Evolutionary conservation across 192 early-diverging fungal genomes (phyloP).

Genomic region (Mortierella alpina): DNA sequence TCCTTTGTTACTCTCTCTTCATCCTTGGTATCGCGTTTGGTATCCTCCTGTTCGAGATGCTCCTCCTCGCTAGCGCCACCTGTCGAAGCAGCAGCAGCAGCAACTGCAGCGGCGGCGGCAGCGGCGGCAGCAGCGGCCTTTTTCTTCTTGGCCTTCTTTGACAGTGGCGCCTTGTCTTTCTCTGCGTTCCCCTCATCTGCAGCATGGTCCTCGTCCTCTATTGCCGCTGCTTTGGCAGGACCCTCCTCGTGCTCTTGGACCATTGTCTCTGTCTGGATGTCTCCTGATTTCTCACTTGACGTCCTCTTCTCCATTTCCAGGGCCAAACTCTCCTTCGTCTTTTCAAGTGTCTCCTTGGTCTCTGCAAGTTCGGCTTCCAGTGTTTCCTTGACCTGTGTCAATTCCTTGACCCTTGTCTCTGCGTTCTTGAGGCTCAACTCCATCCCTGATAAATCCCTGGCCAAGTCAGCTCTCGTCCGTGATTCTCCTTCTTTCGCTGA

Average conservation of each 20-base stretch:
- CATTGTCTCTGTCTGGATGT: background rate
- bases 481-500: conserved; percentile 43
- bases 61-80: background rate
- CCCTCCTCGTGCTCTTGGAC: conserved; percentile 17
- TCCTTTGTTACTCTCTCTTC: background rate
- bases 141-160: conserved; percentile 44
- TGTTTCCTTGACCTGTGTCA: conserved; percentile 9
- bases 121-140: conserved; percentile 18
- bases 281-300: background rate
- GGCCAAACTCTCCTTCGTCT: conserved; percentile 8
- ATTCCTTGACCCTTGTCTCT: conserved; percentile 13
- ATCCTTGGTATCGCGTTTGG: background rate
- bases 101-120: conserved; percentile 5
- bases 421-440: conserved; percentile 13
- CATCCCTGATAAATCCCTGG: conserved; percentile 20
- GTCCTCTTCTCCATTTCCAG: conserved; percentile 12
- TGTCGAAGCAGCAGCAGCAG: conserved; percentile 1
- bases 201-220: conserved; percentile 14
- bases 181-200: conserved; percentile 26
- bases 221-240: conserved; percentile 7
- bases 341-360: conserved; percentile 17
- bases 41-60: conserved; percentile 12
- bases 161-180: conserved; percentile 29
- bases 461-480: conserved; percentile 24
- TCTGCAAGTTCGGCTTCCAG: conserved; percentile 31